These are phyloP conservation scores for Hypoxylon lenormandii DNA, from an alignment of 495 filamentous ascomycete genomes.

Conservation along the genomic window DNA sequence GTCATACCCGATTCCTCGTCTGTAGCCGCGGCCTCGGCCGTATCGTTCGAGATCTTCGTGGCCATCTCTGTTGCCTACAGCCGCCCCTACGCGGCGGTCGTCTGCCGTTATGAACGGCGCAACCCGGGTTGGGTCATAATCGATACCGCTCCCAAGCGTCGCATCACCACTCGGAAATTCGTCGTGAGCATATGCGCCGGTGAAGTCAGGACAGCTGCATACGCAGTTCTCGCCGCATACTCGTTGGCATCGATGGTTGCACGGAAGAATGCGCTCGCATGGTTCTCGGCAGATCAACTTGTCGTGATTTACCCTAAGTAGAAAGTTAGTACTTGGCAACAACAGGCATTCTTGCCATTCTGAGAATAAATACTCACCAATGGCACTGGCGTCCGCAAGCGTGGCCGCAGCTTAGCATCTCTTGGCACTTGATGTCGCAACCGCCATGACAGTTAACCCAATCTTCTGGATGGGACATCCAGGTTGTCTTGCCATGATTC, in stretches of 20 bases:
- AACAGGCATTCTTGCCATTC: constrained; percentile 17
- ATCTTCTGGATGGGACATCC: constrained; percentile 62
- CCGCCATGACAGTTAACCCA: constrained; percentile 70
- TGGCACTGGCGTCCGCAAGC: constrained; percentile 61
- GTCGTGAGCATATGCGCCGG: constrained; percentile 44
- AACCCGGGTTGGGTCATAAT: background rate
- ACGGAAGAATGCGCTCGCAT: constrained; percentile 68
- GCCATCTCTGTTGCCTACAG: background rate
- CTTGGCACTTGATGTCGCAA: constrained; percentile 65
- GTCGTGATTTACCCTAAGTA: constrained; percentile 67
- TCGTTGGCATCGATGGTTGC: constrained; percentile 69
- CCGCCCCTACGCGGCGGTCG: constrained; percentile 4
- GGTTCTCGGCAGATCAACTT: constrained; percentile 73
- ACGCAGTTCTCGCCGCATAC: constrained; percentile 57
- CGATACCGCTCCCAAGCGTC: background rate
- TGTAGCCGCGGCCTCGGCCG: background rate
- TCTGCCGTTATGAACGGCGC: constrained; percentile 32
- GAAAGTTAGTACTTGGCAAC: constrained; percentile 50
- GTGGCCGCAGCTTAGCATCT: constrained; percentile 58
- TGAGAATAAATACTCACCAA: constrained; percentile 49
- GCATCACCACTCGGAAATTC: constrained; percentile 22
- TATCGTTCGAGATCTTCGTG: background rate
- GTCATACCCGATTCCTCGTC: constrained; percentile 16
- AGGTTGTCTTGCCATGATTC: constrained; percentile 52
- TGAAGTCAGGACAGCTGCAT: constrained; percentile 52